Evolutionary conservation across 805 yeast genomes (phyloP), one percentile per base, ranked within the genome.

Genomic region (Metschnikowia lunata): DNA sequence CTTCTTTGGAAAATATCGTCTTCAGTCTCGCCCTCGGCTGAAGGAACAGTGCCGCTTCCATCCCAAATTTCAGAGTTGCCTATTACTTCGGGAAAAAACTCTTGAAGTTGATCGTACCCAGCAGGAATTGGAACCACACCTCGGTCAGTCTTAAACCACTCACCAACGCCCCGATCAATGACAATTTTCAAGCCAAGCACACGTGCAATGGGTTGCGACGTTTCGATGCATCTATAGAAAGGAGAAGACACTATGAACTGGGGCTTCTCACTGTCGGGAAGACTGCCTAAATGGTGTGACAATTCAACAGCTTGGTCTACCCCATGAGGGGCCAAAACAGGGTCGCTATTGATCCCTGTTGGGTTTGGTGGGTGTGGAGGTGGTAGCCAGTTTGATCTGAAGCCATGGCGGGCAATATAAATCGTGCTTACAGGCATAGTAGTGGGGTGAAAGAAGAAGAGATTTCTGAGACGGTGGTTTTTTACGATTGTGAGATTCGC

Each of bases 311-410:
- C 95, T 65, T 93, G 98, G 9, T 81, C 83, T 2, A 79, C 82
- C 4, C 98, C 99, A 59, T 88, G 95, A 1, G 80, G 80, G 0
- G 97, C 93, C 50, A 93, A 70, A 2, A 88, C 82, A 3, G 95
- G 93, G 56, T 93, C 99, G 45, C 90, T 83, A 47, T 84, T 90
- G 14, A 90, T 82, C 0, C 97, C 96, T 0, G 98, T 90, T 2
- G 95, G 96, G 33, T 82, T 78, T 2, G 83, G 79, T 0, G 86
- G 84, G 51, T 83, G 85, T 23, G 95, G 95, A 11, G 74, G 77
- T 1, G 69, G 78, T 48, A 57, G 71, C 96, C 96, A 88, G 59
- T 90, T 89, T 40, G 95, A 81, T 46, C 98, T 72, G 66, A 78
- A 88, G 0, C 98, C 99, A 64, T 91, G 98, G 63, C 93, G 79